Evolutionary conservation across 805 yeast genomes (phyloP).

Genomic region (Kurtzmaniella cleridarum): DNA sequence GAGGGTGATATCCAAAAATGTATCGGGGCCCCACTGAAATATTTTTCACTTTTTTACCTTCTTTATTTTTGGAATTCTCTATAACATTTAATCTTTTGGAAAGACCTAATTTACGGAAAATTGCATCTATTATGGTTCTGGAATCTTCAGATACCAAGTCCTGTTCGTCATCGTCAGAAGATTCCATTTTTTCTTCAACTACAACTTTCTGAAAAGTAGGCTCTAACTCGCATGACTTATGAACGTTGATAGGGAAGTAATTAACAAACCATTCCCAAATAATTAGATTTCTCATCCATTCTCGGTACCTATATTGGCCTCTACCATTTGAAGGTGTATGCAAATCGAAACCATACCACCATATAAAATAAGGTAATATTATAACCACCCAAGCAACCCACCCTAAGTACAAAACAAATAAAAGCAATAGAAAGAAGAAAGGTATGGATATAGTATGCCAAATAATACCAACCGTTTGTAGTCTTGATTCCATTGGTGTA

Average conservation of each 20-base stretch:
- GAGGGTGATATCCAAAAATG: conserved; percentile 93
- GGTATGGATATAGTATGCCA: conserved; percentile 75
- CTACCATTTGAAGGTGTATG: conserved; percentile 74
- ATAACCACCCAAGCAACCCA: conserved; percentile 69
- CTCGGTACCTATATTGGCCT: conserved; percentile 51
- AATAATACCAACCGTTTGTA: conserved; percentile 63
- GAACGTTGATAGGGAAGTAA: conserved; percentile 76
- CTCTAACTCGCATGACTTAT: conserved; percentile 60
- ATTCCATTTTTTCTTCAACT: conserved; percentile 17
- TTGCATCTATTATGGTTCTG: conserved; percentile 28
- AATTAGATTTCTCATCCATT: conserved; percentile 47
- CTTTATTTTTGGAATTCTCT: conserved; percentile 9
- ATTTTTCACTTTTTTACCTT: conserved; percentile 12
- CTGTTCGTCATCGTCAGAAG: conserved; percentile 33
- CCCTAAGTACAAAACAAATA: conserved; percentile 40
- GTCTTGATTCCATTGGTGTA: conserved; percentile 52
- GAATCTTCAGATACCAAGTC: conserved; percentile 36
- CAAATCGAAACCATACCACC: conserved; percentile 52
- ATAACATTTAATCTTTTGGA: conserved; percentile 32
- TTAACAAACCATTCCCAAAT: conserved; percentile 69
- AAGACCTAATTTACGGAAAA: conserved; percentile 32
- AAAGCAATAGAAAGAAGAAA: conserved; percentile 46
- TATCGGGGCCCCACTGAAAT: conserved; percentile 64
- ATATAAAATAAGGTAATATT: conserved; percentile 52
- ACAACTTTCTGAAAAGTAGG: conserved; percentile 59